Percentiles rank a stretch among this genome's conserved stretches.
phyloP scores from a whole-genome alignment of 176 grass and related monocot species.

The Oryza australiensis region DNA sequence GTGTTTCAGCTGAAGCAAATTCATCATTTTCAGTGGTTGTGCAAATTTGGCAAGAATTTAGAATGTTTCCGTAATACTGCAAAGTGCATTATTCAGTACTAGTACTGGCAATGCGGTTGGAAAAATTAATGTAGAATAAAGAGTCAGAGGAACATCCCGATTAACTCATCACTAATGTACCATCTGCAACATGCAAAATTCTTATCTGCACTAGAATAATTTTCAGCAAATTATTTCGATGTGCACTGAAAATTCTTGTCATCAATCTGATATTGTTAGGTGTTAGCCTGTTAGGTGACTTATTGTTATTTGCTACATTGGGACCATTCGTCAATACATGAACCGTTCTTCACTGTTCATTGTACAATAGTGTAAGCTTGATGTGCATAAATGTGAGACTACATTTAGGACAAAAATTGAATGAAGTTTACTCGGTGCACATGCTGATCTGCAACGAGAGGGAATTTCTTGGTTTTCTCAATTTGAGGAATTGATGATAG shows the following conservation, averaged over 20 bases:
- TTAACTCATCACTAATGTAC: not conserved
- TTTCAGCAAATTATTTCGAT: not conserved
- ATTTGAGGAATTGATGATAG: not conserved
- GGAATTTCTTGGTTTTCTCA: slow-evolving; percentile 3
- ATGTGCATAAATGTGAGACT: slow-evolving; percentile 22
- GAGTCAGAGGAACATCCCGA: not conserved
- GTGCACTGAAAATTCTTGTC: not conserved
- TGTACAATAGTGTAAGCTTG: not conserved
- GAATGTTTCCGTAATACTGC: not conserved
- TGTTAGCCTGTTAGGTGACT: not conserved
- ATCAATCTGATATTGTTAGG: not conserved
- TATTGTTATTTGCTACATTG: slow-evolving; percentile 16
- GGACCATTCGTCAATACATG: not conserved
- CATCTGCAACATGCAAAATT: not conserved
- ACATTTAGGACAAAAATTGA: slow-evolving; percentile 5
- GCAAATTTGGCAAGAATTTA: slow-evolving; percentile 14
- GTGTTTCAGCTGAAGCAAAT: not conserved
- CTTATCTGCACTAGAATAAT: not conserved
- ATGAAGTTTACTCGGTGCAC: slow-evolving; percentile 22
- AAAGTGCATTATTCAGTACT: not conserved
- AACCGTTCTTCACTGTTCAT: slow-evolving; percentile 23
- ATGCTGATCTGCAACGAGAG: slow-evolving; percentile 13
- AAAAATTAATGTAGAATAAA: not conserved
- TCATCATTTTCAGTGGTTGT: not conserved
- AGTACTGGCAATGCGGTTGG: not conserved